Conservation (phyloP, 768 basidiomycete species). For the Auricularia sp. region DNA sequence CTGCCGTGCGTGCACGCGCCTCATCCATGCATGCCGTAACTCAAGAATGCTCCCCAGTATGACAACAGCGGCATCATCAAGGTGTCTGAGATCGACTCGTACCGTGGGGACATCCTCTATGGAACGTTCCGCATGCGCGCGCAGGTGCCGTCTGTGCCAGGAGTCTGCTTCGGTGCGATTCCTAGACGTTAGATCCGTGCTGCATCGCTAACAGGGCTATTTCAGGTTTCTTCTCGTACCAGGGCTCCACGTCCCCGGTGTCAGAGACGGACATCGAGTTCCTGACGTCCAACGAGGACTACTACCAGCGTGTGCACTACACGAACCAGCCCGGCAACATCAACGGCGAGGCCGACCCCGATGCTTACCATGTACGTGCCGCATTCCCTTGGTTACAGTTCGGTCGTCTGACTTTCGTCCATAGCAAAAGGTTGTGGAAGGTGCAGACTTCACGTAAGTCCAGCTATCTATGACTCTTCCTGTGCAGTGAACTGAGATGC, state of each 20-base stretch:
- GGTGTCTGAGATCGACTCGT: slow-evolving; percentile 8
- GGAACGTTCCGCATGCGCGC: slow-evolving; percentile 13
- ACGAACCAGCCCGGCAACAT: slow-evolving; percentile 12
- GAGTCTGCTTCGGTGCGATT: slow-evolving; percentile 7
- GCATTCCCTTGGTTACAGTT: background rate
- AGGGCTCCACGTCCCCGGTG: background rate
- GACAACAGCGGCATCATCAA: slow-evolving; percentile 8
- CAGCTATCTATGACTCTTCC: background rate
- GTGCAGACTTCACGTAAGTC: slow-evolving; percentile 11
- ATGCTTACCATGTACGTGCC: slow-evolving; percentile 7
- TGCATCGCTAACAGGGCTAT: no score
- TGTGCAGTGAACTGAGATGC: background rate
- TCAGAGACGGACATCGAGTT: slow-evolving; percentile 11
- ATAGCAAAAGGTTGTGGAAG: background rate
- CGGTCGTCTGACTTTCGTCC: background rate
- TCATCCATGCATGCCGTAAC: background rate
- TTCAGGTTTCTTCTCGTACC: slow-evolving; percentile 12
- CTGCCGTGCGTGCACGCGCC: slow-evolving; percentile 2
- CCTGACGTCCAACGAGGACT: slow-evolving; percentile 9
- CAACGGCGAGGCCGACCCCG: slow-evolving; percentile 9
- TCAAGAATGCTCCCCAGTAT: slow-evolving; percentile 1
- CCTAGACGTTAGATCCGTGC: no score
- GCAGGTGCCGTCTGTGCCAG: slow-evolving; percentile 7
- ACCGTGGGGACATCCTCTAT: slow-evolving; percentile 6
- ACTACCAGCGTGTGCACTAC: slow-evolving; percentile 10